Evolutionary conservation across 2,329 filamentous ascomycete genomes (phyloP).

Genomic region (Gliomastix tumulicola): DNA sequence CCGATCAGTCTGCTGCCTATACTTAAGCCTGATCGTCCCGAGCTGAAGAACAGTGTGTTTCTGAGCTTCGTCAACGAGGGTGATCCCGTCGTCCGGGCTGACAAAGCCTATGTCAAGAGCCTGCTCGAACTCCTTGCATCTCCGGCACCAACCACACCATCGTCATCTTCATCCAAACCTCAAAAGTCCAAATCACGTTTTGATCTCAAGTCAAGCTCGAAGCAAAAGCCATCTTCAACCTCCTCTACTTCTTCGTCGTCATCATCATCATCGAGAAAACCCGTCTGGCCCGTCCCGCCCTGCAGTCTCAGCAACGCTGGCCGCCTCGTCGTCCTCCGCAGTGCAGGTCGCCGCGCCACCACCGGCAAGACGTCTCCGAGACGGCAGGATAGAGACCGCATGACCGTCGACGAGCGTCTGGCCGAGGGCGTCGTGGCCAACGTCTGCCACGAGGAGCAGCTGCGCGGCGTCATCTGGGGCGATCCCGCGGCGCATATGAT

Average conservation of each 20-base stretch:
- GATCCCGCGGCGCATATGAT: constrained; percentile 77
- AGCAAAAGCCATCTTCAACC: constrained; percentile 3
- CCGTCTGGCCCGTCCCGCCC: constrained; percentile 59
- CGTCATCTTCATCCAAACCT: background rate
- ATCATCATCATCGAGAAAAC: constrained; percentile 15
- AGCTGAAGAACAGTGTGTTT: constrained; percentile 63
- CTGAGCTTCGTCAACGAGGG: constrained; percentile 80
- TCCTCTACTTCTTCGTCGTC: too few relatives aligned
- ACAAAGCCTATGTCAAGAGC: constrained; percentile 67
- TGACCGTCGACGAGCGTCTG: constrained; percentile 41
- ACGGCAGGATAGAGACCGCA: constrained; percentile 29
- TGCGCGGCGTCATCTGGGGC: constrained; percentile 69
- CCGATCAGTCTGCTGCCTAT: constrained; percentile 69
- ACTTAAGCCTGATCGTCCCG: constrained; percentile 41
- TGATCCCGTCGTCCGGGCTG: constrained; percentile 71
- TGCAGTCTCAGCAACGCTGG: constrained; percentile 65
- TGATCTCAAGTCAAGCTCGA: background rate
- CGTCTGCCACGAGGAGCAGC: constrained; percentile 57
- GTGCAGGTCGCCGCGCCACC: constrained; percentile 29
- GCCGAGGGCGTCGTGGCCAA: constrained; percentile 61
- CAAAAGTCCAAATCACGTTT: constrained; percentile 1
- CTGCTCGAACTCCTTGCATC: constrained; percentile 64
- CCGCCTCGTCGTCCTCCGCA: constrained; percentile 58
- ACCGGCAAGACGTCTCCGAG: constrained; percentile 40
- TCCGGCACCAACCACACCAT: constrained; percentile 36